phyloP scores from a whole-genome alignment of 106 monocot genomes.

The Acanthochlamys bracteata region DNA sequence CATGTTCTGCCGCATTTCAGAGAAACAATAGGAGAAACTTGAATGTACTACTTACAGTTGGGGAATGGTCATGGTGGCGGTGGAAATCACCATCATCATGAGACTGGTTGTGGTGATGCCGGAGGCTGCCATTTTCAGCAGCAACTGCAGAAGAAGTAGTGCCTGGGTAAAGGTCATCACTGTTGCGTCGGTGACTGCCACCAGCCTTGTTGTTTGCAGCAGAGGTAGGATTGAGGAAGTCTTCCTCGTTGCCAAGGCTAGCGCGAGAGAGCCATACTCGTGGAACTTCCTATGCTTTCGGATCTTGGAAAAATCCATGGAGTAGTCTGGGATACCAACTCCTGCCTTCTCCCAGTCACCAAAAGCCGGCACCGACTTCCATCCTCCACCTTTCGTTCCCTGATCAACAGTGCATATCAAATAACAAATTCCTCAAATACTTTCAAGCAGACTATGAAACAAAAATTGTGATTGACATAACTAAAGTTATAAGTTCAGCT shows the following conservation, averaged over 20 bases:
- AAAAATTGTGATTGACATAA: not conserved
- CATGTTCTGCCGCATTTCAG: not conserved
- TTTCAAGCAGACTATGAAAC: not conserved
- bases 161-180: not conserved
- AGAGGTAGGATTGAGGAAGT: constrained; percentile 1
- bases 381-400: constrained; percentile 2
- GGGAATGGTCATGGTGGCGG: constrained; percentile 3
- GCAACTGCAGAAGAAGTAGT: not conserved
- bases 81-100: not conserved
- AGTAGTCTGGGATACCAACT: constrained; percentile 7
- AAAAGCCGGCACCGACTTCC: constrained; percentile 12
- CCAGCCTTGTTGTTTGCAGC: not conserved
- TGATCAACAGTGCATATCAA: not conserved
- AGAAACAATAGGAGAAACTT: not conserved
- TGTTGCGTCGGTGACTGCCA: not conserved
- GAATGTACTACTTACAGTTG: not conserved
- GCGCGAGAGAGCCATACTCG: constrained; percentile 5
- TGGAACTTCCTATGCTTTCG: constrained; percentile 5
- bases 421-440: not conserved
- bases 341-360: constrained; percentile 1
- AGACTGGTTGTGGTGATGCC: not conserved
- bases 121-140: not conserved
- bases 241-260: constrained; percentile 7
- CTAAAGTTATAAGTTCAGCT: not conserved
- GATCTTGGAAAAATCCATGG: constrained; percentile 12